Conservation (phyloP, 2,329 filamentous ascomycete genomes). For the Onygenales sp. region DNA sequence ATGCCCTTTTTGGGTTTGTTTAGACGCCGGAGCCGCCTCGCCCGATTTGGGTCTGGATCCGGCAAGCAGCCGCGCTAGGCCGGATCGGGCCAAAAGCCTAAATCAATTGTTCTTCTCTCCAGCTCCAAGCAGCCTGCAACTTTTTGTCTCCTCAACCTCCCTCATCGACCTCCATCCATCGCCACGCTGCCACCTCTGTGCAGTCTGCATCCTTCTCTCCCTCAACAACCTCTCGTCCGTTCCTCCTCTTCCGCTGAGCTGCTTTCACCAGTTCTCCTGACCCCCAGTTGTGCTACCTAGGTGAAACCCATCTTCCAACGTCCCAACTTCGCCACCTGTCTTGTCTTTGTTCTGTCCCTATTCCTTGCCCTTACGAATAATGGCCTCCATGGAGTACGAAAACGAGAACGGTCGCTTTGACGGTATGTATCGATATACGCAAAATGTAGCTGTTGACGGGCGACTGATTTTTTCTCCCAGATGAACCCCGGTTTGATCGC, state of each 20-base stretch:
- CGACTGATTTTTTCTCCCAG: constrained; percentile 20
- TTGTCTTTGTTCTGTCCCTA: not conserved
- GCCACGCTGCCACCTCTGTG: not conserved
- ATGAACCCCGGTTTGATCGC: constrained; percentile 56
- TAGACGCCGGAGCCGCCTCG: not conserved
- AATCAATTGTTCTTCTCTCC: not conserved
- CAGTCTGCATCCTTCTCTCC: not conserved
- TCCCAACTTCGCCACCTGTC: constrained; percentile 16
- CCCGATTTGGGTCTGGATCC: not conserved
- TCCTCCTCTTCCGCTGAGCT: not conserved
- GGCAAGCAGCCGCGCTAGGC: not conserved
- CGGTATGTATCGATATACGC: constrained; percentile 39
- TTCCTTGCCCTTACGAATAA: constrained; percentile 1
- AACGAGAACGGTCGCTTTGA: constrained; percentile 57
- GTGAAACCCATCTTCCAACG: not conserved
- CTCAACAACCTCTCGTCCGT: not conserved
- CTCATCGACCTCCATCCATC: not conserved
- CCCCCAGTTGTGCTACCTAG: not conserved
- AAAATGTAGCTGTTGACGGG: constrained; percentile 4
- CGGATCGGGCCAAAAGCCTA: not conserved
- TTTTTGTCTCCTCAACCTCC: not conserved
- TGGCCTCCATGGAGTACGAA: constrained; percentile 54
- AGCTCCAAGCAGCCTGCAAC: not conserved
- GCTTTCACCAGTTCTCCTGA: not conserved
- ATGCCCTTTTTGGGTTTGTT: not conserved